Base-by-base conservation (phyloP, 495 filamentous ascomycete genomes). In the Xylaria grammica region DNA sequence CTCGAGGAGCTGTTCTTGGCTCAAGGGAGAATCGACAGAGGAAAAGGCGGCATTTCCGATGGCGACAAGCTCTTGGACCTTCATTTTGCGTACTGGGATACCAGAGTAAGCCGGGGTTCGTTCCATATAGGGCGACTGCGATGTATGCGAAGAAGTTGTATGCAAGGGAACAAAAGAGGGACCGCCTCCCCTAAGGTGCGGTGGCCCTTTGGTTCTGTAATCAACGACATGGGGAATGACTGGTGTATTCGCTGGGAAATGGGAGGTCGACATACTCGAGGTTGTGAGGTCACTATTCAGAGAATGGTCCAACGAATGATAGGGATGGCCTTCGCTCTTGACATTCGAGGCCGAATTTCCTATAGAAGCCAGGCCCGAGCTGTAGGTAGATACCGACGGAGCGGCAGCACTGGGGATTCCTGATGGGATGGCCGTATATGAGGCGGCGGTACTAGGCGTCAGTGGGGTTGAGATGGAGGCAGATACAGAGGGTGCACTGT, bases 231-330 rank as follows among this genome's bases (percentile, higher is more conserved):
- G 60, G 65, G 69, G 59, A 62, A 54, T 66, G 60, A 73, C 71
- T 36, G 60, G 52, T 55, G 65, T 78, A 56, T 58, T 65, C 50
- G 74, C 72, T 62, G 71, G 75, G 63, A 77, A 79, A 62, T 78
- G 74, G 62, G 77, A 70, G 32, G 74, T 67, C 54, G 75, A 76
- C 61, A 74, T 73, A 67, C 75, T 70, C 58, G 71, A 65, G 49
- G 69, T 66, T 48, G 60, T 72, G 11, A 76, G 74, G 36, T 79
- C 74, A 64, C 73, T 78, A 65, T 89, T 86, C 63, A 96, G 80
- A 19, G 91, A 87, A 60, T 91, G 90, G 75, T 97, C 93, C 70
- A 96, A 88, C 59, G 88, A 80, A 60, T 83, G 79, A 77, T 91
- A 92, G 65, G 90, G 87, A 76, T 90, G 93, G 29, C 71, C 22